phyloP scores from a whole-genome alignment of 805 yeast species.

The Saccharomycopsis sp. region DNA sequence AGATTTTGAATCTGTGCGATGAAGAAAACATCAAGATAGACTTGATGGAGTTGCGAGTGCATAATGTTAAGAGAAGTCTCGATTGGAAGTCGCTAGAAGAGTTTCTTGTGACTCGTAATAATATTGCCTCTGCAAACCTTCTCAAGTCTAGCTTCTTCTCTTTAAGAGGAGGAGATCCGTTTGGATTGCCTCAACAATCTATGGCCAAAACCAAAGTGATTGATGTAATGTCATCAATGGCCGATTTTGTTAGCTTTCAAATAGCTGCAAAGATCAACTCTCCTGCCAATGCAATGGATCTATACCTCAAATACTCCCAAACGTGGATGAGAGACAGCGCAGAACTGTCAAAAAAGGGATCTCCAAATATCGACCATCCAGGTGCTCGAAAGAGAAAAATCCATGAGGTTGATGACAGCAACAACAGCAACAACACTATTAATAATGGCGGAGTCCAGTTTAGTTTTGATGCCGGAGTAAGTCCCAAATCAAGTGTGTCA shows the following conservation, averaged over 20 bases:
- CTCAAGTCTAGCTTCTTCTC: constrained; percentile 7
- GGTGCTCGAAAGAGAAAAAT: neutral
- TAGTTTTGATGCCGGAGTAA: neutral
- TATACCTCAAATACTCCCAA: constrained; percentile 4
- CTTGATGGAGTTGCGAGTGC: constrained; percentile 7
- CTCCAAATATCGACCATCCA: neutral
- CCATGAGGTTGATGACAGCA: neutral
- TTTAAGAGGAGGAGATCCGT: constrained; percentile 9
- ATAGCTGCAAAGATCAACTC: constrained; percentile 5
- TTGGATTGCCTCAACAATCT: constrained; percentile 10
- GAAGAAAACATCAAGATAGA: constrained; percentile 16
- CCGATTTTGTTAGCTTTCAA: constrained; percentile 16
- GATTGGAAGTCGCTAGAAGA: constrained; percentile 7
- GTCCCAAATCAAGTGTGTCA: neutral
- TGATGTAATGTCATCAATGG: constrained; percentile 14
- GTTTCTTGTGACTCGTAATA: constrained; percentile 1
- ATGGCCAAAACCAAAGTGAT: constrained; percentile 1
- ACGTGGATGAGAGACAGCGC: neutral
- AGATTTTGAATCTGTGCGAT: constrained; percentile 3
- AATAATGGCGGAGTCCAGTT: too few relatives aligned
- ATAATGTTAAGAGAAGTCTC: neutral
- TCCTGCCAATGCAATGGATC: constrained; percentile 11
- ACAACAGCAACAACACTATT: neutral
- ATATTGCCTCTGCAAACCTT: neutral
- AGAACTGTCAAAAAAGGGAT: neutral